Conservation (phyloP, 2,329 filamentous ascomycete genomes). For the Elsinoe fawcettii region DNA sequence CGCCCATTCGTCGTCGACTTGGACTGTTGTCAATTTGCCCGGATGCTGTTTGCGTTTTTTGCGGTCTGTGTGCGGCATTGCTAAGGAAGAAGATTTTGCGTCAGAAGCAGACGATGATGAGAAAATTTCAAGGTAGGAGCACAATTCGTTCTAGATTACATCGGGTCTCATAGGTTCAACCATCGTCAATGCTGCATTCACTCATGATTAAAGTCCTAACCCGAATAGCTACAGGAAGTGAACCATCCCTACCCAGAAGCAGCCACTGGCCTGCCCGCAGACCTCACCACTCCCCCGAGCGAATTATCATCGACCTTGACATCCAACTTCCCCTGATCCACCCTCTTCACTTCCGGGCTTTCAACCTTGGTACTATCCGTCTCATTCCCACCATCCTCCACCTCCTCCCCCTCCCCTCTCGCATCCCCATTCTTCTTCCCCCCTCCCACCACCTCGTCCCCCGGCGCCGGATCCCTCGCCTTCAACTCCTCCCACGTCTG, state of each 20-base stretch:
- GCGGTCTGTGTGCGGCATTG: constrained; percentile 18
- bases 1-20: constrained; percentile 16
- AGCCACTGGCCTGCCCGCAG: constrained; percentile 1
- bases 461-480: constrained; percentile 5
- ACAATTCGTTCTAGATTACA: too few relatives aligned
- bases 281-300: background rate
- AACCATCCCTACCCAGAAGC: constrained; percentile 1
- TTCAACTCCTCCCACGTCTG: constrained; percentile 18
- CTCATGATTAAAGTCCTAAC: background rate
- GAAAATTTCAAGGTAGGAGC: too few relatives aligned
- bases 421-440: background rate
- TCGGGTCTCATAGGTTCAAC: too few relatives aligned
- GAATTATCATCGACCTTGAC: background rate
- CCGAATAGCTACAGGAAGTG: background rate
- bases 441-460: background rate
- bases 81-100: background rate
- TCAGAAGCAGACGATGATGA: background rate
- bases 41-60: constrained; percentile 4
- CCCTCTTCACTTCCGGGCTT: background rate
- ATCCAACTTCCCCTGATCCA: constrained; percentile 2
- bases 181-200: background rate
- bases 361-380: constrained; percentile 12
- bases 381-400: background rate
- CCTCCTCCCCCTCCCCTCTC: background rate
- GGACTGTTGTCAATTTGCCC: background rate